These are phyloP conservation scores for Kluyveromyces sp. DNA, from an alignment of 1,139 yeast species.

Conservation along the genomic window DNA sequence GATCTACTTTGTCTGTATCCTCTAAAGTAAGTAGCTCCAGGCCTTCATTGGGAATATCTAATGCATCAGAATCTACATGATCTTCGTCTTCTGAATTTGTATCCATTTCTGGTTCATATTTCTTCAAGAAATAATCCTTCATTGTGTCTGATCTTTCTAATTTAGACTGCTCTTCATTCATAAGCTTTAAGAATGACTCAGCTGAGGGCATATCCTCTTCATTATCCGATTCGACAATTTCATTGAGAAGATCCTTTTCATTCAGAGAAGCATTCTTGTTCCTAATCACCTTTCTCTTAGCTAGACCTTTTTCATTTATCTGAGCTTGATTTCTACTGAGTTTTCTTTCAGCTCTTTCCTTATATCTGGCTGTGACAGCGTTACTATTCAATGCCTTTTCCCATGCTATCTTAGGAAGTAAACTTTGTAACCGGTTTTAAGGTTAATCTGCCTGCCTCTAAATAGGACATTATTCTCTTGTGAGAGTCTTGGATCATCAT, in stretches of 20 bases:
- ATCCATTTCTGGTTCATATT: conserved; percentile 2
- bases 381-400: conserved; percentile 12
- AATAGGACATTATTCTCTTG: conserved; percentile 12
- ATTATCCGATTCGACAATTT: conserved; percentile 12
- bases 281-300: conserved; percentile 12
- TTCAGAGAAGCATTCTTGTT: not conserved
- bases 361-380: not conserved
- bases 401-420: conserved; percentile 28
- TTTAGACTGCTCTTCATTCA: not conserved
- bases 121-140: conserved; percentile 1
- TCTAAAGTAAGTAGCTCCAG: conserved; percentile 3
- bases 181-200: not conserved
- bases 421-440: conserved; percentile 25
- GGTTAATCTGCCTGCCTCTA: conserved; percentile 23
- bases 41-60: not conserved
- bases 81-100: not conserved
- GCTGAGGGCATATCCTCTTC: conserved; percentile 2
- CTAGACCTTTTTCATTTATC: conserved; percentile 17
- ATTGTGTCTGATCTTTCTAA: not conserved
- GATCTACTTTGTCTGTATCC: conserved; percentile 1
- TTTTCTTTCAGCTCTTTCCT: not conserved
- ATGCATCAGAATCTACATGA: not conserved
- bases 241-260: conserved; percentile 15
- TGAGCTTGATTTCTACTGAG: not conserved
- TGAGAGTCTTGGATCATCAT: not conserved